Percentiles rank a stretch among this genome's conserved stretches.
Conservation (phyloP, 148 eudicot species). For the Arctostaphylos glauca region DNA sequence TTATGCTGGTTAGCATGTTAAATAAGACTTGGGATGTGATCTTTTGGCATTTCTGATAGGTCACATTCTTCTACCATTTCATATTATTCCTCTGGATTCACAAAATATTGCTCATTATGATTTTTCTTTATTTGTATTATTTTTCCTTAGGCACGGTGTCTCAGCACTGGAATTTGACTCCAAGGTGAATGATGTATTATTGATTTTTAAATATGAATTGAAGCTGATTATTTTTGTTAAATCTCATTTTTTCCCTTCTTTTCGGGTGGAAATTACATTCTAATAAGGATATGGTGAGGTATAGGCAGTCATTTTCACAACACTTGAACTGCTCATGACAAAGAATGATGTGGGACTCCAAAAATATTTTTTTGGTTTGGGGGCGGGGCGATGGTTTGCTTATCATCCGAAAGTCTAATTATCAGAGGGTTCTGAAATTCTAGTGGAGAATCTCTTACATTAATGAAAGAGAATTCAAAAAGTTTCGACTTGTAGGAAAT, state of each 20-base stretch:
- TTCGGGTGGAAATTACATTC: background rate
- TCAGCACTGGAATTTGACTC: constrained; percentile 78
- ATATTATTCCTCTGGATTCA: background rate
- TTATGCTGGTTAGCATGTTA: background rate
- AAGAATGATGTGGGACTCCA: background rate
- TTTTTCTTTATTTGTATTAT: background rate
- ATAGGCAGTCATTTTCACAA: background rate
- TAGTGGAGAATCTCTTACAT: too few species aligned
- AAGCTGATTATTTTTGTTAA: constrained; percentile 1
- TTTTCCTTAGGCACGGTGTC: constrained; percentile 53
- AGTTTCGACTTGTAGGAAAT: background rate
- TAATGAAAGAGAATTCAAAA: background rate
- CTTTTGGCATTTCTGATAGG: background rate
- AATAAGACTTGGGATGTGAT: background rate
- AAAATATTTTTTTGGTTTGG: background rate
- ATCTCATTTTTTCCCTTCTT: background rate
- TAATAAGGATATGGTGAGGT: background rate
- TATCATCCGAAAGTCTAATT: background rate
- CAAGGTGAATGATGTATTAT: constrained; percentile 43
- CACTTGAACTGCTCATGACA: background rate
- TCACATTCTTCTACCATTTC: background rate
- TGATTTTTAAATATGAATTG: constrained; percentile 3
- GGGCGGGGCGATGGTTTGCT: too few species aligned
- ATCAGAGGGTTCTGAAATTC: background rate
- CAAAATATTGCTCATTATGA: background rate